phyloP scores from a whole-genome alignment of 768 basidiomycete genomes.

The Amanita pallidorosea region DNA sequence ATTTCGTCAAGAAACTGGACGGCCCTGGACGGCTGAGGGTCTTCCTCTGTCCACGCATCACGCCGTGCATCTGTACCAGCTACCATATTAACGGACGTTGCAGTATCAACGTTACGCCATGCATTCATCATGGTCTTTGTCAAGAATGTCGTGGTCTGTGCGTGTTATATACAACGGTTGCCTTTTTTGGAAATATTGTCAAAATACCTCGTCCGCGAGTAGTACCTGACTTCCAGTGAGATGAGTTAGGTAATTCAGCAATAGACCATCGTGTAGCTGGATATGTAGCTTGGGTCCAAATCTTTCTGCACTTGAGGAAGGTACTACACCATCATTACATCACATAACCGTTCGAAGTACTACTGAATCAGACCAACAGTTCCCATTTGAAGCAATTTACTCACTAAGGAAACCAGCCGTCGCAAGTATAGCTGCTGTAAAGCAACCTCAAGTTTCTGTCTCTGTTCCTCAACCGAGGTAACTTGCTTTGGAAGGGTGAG shows the following conservation, averaged over 20 bases:
- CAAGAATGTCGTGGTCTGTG: background rate
- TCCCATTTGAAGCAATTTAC: background rate
- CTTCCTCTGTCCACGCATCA: background rate
- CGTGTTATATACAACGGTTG: background rate
- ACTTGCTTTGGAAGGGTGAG: background rate
- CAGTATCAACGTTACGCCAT: conserved; percentile 2
- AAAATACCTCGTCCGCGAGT: conserved; percentile 1
- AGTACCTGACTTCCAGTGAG: background rate
- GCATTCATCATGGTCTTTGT: background rate
- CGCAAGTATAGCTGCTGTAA: background rate
- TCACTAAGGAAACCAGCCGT: background rate
- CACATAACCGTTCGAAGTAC: conserved; percentile 5
- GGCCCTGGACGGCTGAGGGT: background rate
- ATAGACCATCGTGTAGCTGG: conserved; percentile 2
- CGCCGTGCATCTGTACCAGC: background rate
- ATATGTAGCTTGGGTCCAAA: background rate
- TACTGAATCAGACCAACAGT: background rate
- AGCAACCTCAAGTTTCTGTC: background rate
- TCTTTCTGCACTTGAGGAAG: background rate
- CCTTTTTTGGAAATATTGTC: background rate
- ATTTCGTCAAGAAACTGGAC: background rate
- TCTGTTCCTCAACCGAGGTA: background rate
- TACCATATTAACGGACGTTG: conserved; percentile 1
- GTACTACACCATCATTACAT: conserved; percentile 3
- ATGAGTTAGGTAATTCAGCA: background rate